Evolutionary conservation across 345 rosid genomes (phyloP).

Genomic region (Eucalyptus camaldulensis): DNA sequence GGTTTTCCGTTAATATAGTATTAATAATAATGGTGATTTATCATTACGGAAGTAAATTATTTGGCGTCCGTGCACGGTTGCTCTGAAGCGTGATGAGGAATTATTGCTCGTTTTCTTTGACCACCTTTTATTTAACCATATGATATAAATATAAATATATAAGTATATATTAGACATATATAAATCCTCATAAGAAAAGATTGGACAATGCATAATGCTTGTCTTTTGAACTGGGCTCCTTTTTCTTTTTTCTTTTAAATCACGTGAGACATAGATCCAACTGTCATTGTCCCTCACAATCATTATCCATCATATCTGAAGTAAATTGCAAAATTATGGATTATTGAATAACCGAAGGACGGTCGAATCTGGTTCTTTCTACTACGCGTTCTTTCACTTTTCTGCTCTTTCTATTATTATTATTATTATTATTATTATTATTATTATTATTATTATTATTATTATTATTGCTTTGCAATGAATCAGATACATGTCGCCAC

Average conservation of each 20-base stretch:
- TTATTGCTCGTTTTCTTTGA: neutral
- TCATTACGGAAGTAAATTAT: neutral
- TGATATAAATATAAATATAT: neutral
- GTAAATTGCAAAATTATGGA: neutral
- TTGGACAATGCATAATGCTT: neutral
- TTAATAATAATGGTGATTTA: neutral
- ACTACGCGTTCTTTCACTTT: neutral
- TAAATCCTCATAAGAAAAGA: neutral
- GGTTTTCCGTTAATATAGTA: neutral
- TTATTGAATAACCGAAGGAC: neutral
- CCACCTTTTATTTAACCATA: neutral
- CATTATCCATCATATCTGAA: neutral
- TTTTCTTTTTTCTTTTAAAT: neutral
- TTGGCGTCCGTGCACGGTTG: neutral
- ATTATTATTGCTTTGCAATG: neutral
- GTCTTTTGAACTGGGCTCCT: neutral
- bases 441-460: neutral
- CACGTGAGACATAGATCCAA: neutral
- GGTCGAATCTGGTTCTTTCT: neutral
- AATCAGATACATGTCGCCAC: neutral
- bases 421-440: neutral
- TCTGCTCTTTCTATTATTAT: neutral
- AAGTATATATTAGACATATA: neutral
- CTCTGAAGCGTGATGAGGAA: neutral
- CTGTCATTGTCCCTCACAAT: neutral